Evolutionary conservation across 2,329 filamentous ascomycete species (phyloP), one percentile per base, ranked within the genome.

Genomic region (Cladorrhinum sp.): DNA sequence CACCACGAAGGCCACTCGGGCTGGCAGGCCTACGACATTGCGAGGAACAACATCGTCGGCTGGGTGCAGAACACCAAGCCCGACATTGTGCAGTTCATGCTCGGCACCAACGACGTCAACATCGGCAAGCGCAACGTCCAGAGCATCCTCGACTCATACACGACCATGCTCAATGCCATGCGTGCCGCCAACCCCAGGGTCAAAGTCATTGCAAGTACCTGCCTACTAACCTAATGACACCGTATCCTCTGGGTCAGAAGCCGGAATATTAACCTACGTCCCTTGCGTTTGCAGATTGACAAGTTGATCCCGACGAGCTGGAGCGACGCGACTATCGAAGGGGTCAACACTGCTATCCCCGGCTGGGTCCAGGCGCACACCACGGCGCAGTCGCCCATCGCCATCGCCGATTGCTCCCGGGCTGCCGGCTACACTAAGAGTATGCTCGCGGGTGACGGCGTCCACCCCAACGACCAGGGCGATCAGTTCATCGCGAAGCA

Each of bases 401-500:
- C 68, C 22, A 67, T 78, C 18, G 74, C 73, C 9, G 76, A 78
- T 63, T 72, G 72, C 29, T 69, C 71, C 10, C 59, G 64, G 18
- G 64, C 64, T 13, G 70, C 68, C 1, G 75, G 74, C 4, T 76
- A 71, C 58, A 70, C 72, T 8, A 71, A 65, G 18, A 62, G 60
- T 5, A 71, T 73, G 62, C 63, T 76, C 45, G 63, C n/a, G 29
- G 36, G 70, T 4, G 77, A 78, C 61, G 76, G 75, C 12, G 71
- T 79, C 8, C 75, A 78, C 60, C 75, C 76, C 2, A 77, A 77
- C 59, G 67, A 67, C 0, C 68, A 68, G 25, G 74, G 74, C 1
- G 74, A 76, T 50, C 68, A 69, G 50, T 65, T 73, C 48, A 72
- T 76, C 48, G 73, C 71, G 0, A 62, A 67, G n/a, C 61, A 69